Evolutionary conservation across 345 rosid species (phyloP).

Genomic region (Aquilaria malaccensis): DNA sequence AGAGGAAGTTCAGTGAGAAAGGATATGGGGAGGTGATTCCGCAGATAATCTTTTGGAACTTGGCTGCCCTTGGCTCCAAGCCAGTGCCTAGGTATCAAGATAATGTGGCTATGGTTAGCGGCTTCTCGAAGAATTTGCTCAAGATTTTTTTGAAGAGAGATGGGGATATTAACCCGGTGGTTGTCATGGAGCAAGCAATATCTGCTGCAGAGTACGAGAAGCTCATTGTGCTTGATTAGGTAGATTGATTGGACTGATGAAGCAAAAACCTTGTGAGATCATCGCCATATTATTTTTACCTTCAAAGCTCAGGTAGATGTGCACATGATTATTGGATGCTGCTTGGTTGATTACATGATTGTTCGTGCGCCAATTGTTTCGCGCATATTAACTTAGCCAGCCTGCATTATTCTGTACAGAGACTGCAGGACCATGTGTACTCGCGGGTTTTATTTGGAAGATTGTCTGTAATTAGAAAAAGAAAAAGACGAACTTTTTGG

Average conservation of each 20-base stretch:
- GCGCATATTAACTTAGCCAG: too few species aligned
- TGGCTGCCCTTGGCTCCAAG: neutral
- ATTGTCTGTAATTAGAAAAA: too few species aligned
- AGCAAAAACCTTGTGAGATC: too few species aligned
- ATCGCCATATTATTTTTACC: too few species aligned
- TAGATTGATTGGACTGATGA: neutral
- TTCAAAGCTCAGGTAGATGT: too few species aligned
- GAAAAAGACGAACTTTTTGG: too few species aligned
- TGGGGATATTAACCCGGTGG: neutral
- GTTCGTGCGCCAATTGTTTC: too few species aligned
- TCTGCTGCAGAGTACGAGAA: neutral
- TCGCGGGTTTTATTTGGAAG: too few species aligned
- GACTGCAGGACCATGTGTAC: too few species aligned
- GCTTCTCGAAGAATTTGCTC: slow-evolving; percentile 9
- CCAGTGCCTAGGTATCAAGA: neutral
- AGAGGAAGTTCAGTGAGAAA: slow-evolving; percentile 1
- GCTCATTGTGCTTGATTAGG: neutral
- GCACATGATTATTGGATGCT: too few species aligned
- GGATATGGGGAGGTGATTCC: slow-evolving; percentile 2
- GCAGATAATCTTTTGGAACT: slow-evolving; percentile 9
- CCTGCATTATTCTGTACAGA: too few species aligned
- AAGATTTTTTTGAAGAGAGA: slow-evolving; percentile 1
- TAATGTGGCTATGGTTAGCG: slow-evolving; percentile 2
- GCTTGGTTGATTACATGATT: too few species aligned
- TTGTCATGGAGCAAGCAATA: neutral